phyloP scores from a whole-genome alignment of 345 rosid species.

The Lepidium didymum region DNA sequence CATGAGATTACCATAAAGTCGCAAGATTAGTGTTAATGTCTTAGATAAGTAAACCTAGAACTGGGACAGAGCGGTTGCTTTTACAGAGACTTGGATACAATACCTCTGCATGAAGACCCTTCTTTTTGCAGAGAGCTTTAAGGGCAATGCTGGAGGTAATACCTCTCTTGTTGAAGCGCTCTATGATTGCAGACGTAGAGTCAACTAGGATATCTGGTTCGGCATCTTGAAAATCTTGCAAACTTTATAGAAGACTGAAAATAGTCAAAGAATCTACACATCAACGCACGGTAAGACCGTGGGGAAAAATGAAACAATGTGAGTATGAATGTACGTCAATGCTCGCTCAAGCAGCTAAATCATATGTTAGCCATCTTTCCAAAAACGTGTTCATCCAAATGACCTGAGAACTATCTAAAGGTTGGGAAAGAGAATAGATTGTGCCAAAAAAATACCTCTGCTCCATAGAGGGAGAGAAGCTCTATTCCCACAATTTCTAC shows the following conservation, averaged over 20 bases:
- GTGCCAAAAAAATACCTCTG: constrained; percentile 50
- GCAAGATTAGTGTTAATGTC: neutral
- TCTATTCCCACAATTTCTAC: constrained; percentile 78
- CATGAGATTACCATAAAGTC: neutral
- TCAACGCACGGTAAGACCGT: constrained; percentile 7
- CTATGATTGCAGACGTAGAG: constrained; percentile 60
- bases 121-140: constrained; percentile 87
- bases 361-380: neutral
- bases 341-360: neutral
- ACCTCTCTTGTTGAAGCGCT: constrained; percentile 57
- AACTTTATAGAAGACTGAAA: constrained; percentile 53
- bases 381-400: neutral
- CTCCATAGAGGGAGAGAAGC: constrained; percentile 73
- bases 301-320: neutral
- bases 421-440: neutral
- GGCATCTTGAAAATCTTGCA: constrained; percentile 87
- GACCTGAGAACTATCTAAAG: neutral
- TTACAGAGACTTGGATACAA: neutral
- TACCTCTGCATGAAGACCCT: constrained; percentile 79
- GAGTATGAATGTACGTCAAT: neutral
- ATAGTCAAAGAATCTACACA: constrained; percentile 24
- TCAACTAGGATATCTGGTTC: constrained; percentile 78
- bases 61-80: neutral
- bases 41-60: neutral
- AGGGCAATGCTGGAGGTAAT: constrained; percentile 53